Evolutionary conservation across 805 yeast species (phyloP).

Genomic region (Suhomyces pyralidae): DNA sequence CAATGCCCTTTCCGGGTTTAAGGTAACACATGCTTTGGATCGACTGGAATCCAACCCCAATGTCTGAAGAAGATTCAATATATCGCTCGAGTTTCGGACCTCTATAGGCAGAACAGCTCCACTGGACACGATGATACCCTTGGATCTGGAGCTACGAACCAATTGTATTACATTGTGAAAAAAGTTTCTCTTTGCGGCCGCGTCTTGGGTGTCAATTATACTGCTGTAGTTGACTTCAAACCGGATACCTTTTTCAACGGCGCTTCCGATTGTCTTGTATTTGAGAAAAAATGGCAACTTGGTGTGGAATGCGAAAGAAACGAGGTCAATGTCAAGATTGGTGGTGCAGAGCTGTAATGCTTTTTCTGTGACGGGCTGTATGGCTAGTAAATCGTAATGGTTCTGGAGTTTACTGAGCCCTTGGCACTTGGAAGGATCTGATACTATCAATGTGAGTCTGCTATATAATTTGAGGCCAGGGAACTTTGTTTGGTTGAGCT

Average conservation of each 20-base stretch:
- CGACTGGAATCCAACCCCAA: constrained; percentile 69
- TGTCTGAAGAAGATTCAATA: constrained; percentile 59
- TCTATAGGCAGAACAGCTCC: constrained; percentile 62
- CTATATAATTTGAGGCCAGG: constrained; percentile 50
- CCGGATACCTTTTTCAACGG: constrained; percentile 75
- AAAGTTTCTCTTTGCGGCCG: constrained; percentile 49
- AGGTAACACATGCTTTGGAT: constrained; percentile 57
- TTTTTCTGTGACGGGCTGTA: constrained; percentile 76
- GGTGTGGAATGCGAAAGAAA: constrained; percentile 64
- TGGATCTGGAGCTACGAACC: constrained; percentile 73
- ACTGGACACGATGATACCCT: constrained; percentile 76
- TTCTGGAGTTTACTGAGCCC: constrained; percentile 47
- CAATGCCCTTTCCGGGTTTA: constrained; percentile 60
- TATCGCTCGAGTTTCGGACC: constrained; percentile 66
- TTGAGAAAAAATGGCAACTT: constrained; percentile 74
- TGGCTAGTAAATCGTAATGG: constrained; percentile 75
- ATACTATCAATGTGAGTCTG: constrained; percentile 71
- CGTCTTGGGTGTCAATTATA: constrained; percentile 29
- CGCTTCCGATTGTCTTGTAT: constrained; percentile 82
- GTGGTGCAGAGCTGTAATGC: constrained; percentile 73
- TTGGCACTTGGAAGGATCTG: constrained; percentile 76
- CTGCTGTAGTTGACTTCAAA: constrained; percentile 74
- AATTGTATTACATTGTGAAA: constrained; percentile 72
- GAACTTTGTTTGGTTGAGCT: constrained; percentile 15
- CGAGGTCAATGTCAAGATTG: constrained; percentile 74